Base-by-base conservation (phyloP, 768 basidiomycete genomes). In the Naematelia aurantialba region DNA sequence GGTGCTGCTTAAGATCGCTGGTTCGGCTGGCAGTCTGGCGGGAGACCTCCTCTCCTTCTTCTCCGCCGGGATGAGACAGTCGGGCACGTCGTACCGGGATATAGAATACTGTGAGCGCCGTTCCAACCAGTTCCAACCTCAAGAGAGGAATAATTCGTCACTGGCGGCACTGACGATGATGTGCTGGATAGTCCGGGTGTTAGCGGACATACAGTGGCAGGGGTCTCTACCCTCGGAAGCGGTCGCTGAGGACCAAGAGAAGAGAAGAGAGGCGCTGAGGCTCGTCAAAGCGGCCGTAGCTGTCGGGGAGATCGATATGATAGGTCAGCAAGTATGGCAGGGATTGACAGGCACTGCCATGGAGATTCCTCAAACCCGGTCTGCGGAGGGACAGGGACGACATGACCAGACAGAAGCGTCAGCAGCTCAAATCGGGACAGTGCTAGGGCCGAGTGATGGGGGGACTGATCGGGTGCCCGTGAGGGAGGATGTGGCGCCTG, bases 81-180 rank as follows among this genome's bases (percentile, higher is more conserved):
- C 58, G 22, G 58, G 45, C 1, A 34, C 27, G 17, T 24, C 26
- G n/a, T 54, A 54, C 30, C 27, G 44, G 11, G 61, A 67, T 30
- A 30, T 67, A 1, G 62, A 63, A 34, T 63, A 67, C 55, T 67
- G 65, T 67, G 29, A 50, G 65, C 60, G 12, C 25, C 4, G 13
- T 1, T 12, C 22, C 26, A 49, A 54, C 10, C 48, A 19, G 50
- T 52, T 19, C 51, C 58, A 17, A 52, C 50, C 4, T 45, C 50
- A 8, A 52, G 49, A 21, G 22, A 10, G 14, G 24, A 45, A 2
- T 52, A 34, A 24, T 53, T 45, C 26, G 52, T 52, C 4, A 52
- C 47, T 46, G 49, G 58, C 12, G 42, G 12, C 12, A 12, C 42
- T 44, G 12, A 19, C 42, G 42, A 19, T 12, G 42, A 12, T 44